Percentiles rank a stretch among this genome's conserved stretches.
Evolutionary conservation across 805 yeast species (phyloP).

Genomic region (Teunomyces cretensis): DNA sequence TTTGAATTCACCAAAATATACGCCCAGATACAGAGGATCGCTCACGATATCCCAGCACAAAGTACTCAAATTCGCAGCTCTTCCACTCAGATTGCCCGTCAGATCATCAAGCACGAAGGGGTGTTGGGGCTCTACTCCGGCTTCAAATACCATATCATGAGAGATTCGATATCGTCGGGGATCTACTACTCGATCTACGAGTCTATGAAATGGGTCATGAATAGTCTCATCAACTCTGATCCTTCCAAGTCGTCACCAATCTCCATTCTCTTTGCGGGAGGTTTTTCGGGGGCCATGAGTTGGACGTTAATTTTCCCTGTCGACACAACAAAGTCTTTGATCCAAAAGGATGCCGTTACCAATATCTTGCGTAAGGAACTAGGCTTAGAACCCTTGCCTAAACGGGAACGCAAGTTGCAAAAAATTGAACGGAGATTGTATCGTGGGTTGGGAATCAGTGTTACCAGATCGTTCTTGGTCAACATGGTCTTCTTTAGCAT

Average conservation of each 20-base stretch:
- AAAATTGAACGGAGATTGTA: conserved; percentile 51
- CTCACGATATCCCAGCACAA: conserved; percentile 20
- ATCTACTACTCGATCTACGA: conserved; percentile 76
- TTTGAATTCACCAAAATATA: conserved; percentile 82
- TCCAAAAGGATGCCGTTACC: conserved; percentile 71
- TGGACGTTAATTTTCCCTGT: conserved; percentile 79
- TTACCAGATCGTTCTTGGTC: conserved; percentile 67
- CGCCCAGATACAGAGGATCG: conserved; percentile 65
- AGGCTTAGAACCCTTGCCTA: conserved; percentile 44
- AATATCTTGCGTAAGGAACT: conserved; percentile 56
- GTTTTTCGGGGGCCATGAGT: conserved; percentile 68
- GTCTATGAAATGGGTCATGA: conserved; percentile 57
- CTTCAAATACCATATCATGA: conserved; percentile 58
- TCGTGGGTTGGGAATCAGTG: conserved; percentile 58
- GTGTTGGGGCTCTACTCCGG: conserved; percentile 70
- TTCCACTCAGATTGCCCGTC: conserved; percentile 44
- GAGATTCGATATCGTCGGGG: conserved; percentile 74
- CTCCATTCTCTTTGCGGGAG: conserved; percentile 61
- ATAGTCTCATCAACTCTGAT: conserved; percentile 25
- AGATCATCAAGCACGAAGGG: conserved; percentile 62
- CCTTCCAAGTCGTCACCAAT: conserved; percentile 28
- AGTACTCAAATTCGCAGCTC: conserved; percentile 16
- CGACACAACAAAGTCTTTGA: conserved; percentile 75
- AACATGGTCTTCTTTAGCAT: conserved; percentile 75
- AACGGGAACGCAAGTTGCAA: conserved; percentile 27